Evolutionary conservation across 805 yeast genomes (phyloP).

Genomic region (Starmerella bacillaris): DNA sequence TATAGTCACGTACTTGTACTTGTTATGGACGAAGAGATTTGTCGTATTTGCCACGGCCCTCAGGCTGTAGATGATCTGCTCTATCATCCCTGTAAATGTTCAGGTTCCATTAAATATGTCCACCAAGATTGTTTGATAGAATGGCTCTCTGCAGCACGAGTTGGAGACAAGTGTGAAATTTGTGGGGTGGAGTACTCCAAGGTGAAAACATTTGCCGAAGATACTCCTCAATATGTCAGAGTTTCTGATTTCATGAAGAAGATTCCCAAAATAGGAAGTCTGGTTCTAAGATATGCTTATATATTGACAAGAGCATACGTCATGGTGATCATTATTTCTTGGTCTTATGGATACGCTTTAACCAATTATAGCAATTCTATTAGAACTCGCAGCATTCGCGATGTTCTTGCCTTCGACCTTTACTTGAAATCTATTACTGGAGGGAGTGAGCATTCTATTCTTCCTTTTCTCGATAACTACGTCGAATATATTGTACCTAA

Average conservation of each 20-base stretch:
- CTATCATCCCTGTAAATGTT: slow-evolving; percentile 80
- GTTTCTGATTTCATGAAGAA: slow-evolving; percentile 20
- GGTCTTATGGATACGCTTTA: slow-evolving; percentile 9
- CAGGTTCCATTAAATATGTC: slow-evolving; percentile 81
- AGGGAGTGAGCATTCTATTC: too few relatives aligned
- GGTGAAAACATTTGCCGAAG: slow-evolving; percentile 42
- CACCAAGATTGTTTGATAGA: slow-evolving; percentile 83
- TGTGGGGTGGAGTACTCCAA: slow-evolving; percentile 63
- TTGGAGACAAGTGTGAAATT: slow-evolving; percentile 62
- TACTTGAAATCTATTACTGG: too few relatives aligned
- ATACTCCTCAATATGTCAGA: slow-evolving; percentile 53
- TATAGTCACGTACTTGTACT: not conserved
- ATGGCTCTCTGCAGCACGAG: slow-evolving; percentile 61
- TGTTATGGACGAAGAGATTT: slow-evolving; percentile 30
- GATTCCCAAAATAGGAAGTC: not conserved
- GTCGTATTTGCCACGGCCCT: slow-evolving; percentile 90
- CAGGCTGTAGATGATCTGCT: slow-evolving; percentile 63
- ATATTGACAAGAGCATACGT: not conserved
- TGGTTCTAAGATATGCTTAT: not conserved
- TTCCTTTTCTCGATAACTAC: too few relatives aligned
- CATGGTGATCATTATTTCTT: not conserved
- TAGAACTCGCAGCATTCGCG: too few relatives aligned
- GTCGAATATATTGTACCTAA: too few relatives aligned
- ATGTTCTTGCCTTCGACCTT: too few relatives aligned
- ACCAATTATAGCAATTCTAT: too few relatives aligned